Evolutionary conservation across 2,329 filamentous ascomycete genomes (phyloP), one percentile per base, ranked within the genome.

Genomic region (Neonectria neomacrospora): DNA sequence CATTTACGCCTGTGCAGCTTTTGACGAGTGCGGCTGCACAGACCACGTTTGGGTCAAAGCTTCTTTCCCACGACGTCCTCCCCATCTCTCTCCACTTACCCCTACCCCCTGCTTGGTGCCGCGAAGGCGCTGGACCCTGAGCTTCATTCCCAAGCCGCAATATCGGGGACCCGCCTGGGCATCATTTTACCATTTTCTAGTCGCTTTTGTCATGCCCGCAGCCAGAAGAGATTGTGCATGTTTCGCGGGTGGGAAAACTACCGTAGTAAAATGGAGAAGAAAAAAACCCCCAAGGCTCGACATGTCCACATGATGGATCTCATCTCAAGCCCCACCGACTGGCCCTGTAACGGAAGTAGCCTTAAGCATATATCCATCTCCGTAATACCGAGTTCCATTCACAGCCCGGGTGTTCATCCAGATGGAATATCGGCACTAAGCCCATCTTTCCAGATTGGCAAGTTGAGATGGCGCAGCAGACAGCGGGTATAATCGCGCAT

Each of bases 61-160:
- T 51, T 41, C 30, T 53, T 61, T 37, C 28, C 20, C n/a, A n/a
- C 48, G 45, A 51, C n/a, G 9, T 23, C 20, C 41, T 47, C 47
- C 11, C 47, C 28, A 12, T 28, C 30, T 14, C 18, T 11, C 54
- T 8, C 22, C 42, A 39, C 56, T 65, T 45, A 30, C 67, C 64
- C 66, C 68, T 69, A 11, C 54, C 68, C 70, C 70, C 68, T 72
- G 68, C 68, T 63, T 68, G 50, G 52, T 57, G 61, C 54, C 59
- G 64, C 54, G 48, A 45, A 57, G 62, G 64, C 59, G 60, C 30
- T 52, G 61, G 70, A 71, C 68, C 70, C 70, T 70, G 60, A 58
- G 42, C 59, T 53, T 32, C 47, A 54, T 64, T 62, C 58, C 59
- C 59, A 62, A 48, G 48, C 55, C 54, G 61, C 58, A 54, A 50